Percentiles rank a stretch among this genome's conserved stretches.
phyloP scores from a whole-genome alignment of 1,284 basidiomycete species.

The Takashimella tepidaria region DNA sequence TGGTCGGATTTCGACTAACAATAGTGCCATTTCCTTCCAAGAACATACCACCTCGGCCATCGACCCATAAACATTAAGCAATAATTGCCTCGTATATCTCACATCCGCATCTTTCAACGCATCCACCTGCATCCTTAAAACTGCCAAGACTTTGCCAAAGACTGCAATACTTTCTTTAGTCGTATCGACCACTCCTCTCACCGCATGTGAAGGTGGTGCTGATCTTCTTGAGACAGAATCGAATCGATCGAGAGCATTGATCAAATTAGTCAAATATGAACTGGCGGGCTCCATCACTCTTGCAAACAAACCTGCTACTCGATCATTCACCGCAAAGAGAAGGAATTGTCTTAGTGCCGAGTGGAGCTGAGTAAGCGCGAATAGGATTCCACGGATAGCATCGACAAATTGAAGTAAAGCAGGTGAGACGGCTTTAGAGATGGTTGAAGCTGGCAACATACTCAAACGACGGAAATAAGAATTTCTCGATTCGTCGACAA shows the following conservation, averaged over 20 bases:
- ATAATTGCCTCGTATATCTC: slow-evolving; percentile 79
- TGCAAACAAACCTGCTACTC: slow-evolving; percentile 71
- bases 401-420: slow-evolving; percentile 74
- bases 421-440: slow-evolving; percentile 66
- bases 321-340: slow-evolving; percentile 76
- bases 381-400: slow-evolving; percentile 83
- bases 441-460: slow-evolving; percentile 63
- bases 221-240: slow-evolving; percentile 71
- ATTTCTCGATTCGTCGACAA: slow-evolving; percentile 71
- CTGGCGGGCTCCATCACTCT: slow-evolving; percentile 83
- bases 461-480: slow-evolving; percentile 86
- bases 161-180: slow-evolving; percentile 80
- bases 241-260: slow-evolving; percentile 85
- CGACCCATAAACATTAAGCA: slow-evolving; percentile 84
- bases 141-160: slow-evolving; percentile 80
- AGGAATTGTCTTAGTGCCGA: slow-evolving; percentile 85
- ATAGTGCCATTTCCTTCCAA: slow-evolving; percentile 73
- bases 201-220: slow-evolving; percentile 59
- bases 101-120: slow-evolving; percentile 64
- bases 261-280: slow-evolving; percentile 74
- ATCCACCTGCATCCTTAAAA: slow-evolving; percentile 72
- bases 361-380: slow-evolving; percentile 88
- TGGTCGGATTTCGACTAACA: slow-evolving; percentile 65
- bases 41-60: slow-evolving; percentile 81
- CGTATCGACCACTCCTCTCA: slow-evolving; percentile 72